Percentiles rank a stretch among this genome's conserved stretches.
Conservation (phyloP, 192 early-diverging fungal genomes). For the Backusella luteola region DNA sequence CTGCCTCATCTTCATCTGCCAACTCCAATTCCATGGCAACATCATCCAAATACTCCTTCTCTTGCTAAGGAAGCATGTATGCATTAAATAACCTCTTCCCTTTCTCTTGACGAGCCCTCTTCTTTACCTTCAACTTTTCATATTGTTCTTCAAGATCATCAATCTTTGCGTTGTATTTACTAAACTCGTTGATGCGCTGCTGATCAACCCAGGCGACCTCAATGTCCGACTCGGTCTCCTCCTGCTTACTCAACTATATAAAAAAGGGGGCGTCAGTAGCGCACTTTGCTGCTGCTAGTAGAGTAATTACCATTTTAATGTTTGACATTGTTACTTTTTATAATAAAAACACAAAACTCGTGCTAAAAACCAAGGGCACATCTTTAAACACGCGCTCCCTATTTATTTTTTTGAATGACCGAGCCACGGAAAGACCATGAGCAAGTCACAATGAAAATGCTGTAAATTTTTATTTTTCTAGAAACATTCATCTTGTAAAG, state of each 20-base stretch:
- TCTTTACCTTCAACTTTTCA: slow-evolving; percentile 75
- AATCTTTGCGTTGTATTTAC: slow-evolving; percentile 75
- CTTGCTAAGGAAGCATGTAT: slow-evolving; percentile 35
- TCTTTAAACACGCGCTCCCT: not conserved
- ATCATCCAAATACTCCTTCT: slow-evolving; percentile 94
- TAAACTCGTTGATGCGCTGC: slow-evolving; percentile 92
- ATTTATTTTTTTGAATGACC: not conserved
- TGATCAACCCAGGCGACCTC: slow-evolving; percentile 99
- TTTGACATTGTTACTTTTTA: slow-evolving; percentile 24
- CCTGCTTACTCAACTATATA: slow-evolving; percentile 41
- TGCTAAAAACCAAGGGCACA: not conserved
- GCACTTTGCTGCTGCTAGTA: not conserved
- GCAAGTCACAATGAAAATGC: too few species aligned
- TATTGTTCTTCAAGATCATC: slow-evolving; percentile 79
- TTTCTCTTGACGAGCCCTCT: not conserved
- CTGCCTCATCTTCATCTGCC: slow-evolving; percentile 84
- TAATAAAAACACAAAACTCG: not conserved
- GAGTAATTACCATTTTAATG: slow-evolving; percentile 20
- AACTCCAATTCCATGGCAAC: slow-evolving; percentile 90
- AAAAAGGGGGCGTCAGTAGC: not conserved
- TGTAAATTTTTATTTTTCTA: too few species aligned
- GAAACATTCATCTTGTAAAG: too few species aligned
- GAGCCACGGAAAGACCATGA: too few species aligned
- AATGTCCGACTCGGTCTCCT: slow-evolving; percentile 83
- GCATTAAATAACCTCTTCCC: not conserved